phyloP scores from a whole-genome alignment of 2,329 filamentous ascomycete genomes.

The Phaeosphaeriaceae sp. region DNA sequence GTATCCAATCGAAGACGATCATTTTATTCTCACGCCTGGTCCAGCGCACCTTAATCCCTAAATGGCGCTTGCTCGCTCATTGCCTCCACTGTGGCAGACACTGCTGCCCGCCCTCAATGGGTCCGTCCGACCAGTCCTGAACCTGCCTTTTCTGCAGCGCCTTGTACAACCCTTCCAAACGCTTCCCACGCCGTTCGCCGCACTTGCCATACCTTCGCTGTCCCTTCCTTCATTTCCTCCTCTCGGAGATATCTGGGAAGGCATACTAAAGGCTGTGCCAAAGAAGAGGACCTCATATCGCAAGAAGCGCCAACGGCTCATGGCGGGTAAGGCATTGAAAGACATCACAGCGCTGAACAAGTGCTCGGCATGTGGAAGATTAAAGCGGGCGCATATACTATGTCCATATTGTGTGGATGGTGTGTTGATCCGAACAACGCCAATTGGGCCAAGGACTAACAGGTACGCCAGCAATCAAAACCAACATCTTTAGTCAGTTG shows the following conservation, averaged over 20 bases:
- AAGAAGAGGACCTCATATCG: constrained; percentile 99
- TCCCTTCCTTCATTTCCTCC: constrained; percentile 48
- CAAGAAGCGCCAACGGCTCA: constrained; percentile 90
- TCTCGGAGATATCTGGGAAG: constrained; percentile 89
- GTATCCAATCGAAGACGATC: constrained; percentile 7
- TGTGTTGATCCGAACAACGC: constrained; percentile 54
- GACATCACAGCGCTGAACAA: constrained; percentile 87
- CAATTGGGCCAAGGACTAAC: constrained; percentile 7
- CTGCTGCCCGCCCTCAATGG: constrained; percentile 61
- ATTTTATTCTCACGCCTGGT: constrained; percentile 3
- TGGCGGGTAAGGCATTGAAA: constrained; percentile 94
- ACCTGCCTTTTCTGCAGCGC: constrained; percentile 52
- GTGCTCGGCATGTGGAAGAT: constrained; percentile 85
- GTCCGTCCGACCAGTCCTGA: constrained; percentile 47
- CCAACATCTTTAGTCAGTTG: constrained; percentile 39
- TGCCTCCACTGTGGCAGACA: constrained; percentile 53
- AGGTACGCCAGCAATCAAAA: constrained; percentile 37
- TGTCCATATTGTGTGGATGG: constrained; percentile 87
- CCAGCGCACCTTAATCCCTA: constrained; percentile 11
- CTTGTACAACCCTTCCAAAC: constrained; percentile 59
- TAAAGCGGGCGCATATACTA: constrained; percentile 86
- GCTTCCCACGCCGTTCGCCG: constrained; percentile 66
- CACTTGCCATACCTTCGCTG: constrained; percentile 59
- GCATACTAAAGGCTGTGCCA: constrained; percentile 86
- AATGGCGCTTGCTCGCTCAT: constrained; percentile 51